Evolutionary conservation across 352 stramenopile species (phyloP).

Genomic region (Phytophthora melonis): DNA sequence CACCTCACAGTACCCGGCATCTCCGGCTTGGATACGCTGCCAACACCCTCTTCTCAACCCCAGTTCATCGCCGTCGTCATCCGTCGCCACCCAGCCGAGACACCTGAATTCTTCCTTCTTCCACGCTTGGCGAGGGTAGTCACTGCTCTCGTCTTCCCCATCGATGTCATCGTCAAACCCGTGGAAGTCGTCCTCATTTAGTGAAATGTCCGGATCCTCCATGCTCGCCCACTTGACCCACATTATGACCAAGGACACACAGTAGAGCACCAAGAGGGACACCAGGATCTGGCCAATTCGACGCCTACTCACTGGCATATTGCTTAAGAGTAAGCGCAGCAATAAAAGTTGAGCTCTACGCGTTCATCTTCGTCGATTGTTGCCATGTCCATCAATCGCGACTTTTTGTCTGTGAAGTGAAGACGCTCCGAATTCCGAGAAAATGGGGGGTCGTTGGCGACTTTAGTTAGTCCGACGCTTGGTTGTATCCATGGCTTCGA

Average conservation of each 20-base stretch:
- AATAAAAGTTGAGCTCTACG: background rate
- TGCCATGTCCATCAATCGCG: too few species aligned
- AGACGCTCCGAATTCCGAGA: too few species aligned
- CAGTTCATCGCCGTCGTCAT: slow-evolving; percentile 58
- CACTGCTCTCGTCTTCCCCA: slow-evolving; percentile 6
- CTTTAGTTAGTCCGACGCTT: slow-evolving; percentile 24
- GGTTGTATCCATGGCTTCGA: slow-evolving; percentile 16
- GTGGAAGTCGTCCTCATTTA: background rate
- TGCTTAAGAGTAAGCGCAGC: background rate
- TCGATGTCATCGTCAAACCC: background rate
- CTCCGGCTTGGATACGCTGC: slow-evolving; percentile 63
- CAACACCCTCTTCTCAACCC: slow-evolving; percentile 65
- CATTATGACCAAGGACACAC: slow-evolving; percentile 33
- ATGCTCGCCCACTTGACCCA: slow-evolving; percentile 46
- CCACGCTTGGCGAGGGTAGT: slow-evolving; percentile 34
- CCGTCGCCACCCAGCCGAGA: slow-evolving; percentile 69
- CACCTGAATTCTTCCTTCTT: slow-evolving; percentile 64
- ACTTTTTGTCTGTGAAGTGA: too few species aligned
- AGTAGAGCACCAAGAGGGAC: slow-evolving; percentile 38
- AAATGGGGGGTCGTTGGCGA: slow-evolving; percentile 4
- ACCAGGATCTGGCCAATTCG: slow-evolving; percentile 12
- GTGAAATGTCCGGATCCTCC: slow-evolving; percentile 13
- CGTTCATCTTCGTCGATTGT: too few species aligned
- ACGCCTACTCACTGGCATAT: slow-evolving; percentile 1
- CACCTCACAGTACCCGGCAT: slow-evolving; percentile 73